Evolutionary conservation across 2,329 filamentous ascomycete species (phyloP), one percentile per base, ranked within the genome.

Genomic region (Diaporthe sp.): DNA sequence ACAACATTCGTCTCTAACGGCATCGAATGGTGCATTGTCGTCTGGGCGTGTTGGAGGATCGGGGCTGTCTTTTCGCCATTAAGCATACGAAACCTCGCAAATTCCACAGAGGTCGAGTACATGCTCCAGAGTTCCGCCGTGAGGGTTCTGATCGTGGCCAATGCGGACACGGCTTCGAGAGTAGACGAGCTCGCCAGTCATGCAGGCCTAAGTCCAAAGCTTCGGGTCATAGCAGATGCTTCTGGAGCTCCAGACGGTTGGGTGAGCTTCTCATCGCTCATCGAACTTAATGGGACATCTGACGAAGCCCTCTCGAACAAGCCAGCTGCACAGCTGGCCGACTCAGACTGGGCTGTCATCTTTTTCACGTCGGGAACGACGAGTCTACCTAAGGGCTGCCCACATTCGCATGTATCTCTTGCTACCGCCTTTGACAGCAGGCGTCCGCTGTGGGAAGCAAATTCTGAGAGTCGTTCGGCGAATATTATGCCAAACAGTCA

Each of bases 41-140:
- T 35, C 19, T 66, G 60, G 60, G 60, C 60, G 5, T 66, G 60
- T 42, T 66, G 60, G 60, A 66, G 42, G 60, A 66, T 66, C 19
- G 60, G 60, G 28, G 60, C 60, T 33, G 19, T 66, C 10, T 66
- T 66, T 66, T 19, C 60, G 10, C 60, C 60, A 0, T n/a, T 66
- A 42, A 50, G 60, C 12, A 12, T 50, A 17, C 60, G 60, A 30
- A 47, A 47, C 19, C 42, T 66, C 25, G 10, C 45, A 4, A 66
- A 66, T 25, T 15, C 60, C 38, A 30, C 45, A 8, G 60, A 66
- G 28, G 22, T 19, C 60, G 50, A 33, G 17, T 66, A 66, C 28
- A 66, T 66, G 60, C 30, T 66, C 28, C 28, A 66, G 28, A 17
- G 1, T 2, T 33, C 60, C 4, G 40, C 40, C 1, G 42, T 30